These are phyloP conservation scores for Talaromyces borbonicus DNA, from an alignment of 495 filamentous ascomycete species.

Conservation along the genomic window DNA sequence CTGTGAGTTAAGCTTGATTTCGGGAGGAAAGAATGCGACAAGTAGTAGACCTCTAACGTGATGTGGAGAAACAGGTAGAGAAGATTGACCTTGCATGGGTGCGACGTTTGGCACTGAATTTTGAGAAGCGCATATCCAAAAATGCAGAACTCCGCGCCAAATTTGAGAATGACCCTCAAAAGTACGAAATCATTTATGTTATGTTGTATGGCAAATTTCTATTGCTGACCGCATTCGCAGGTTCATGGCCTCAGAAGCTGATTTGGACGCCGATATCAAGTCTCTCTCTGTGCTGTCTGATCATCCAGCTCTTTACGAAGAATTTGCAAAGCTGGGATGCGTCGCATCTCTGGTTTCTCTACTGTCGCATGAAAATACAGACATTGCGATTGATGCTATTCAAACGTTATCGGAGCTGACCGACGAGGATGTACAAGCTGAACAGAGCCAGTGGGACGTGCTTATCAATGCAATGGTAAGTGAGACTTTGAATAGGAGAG, in stretches of 20 bases:
- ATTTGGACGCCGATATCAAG: constrained; percentile 85
- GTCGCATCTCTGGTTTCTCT: constrained; percentile 66
- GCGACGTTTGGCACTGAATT: constrained; percentile 67
- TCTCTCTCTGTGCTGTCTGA: constrained; percentile 80
- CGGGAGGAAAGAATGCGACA: background rate
- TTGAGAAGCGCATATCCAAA: constrained; percentile 83
- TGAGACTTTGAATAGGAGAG: background rate
- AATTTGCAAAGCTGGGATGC: constrained; percentile 74
- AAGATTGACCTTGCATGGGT: constrained; percentile 82
- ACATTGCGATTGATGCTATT: constrained; percentile 87
- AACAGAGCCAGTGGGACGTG: constrained; percentile 71
- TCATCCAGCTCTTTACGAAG: constrained; percentile 72
- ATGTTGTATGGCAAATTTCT: background rate
- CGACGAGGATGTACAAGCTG: constrained; percentile 84
- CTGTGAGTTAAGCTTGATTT: constrained; percentile 22
- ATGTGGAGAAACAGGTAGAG: constrained; percentile 39
- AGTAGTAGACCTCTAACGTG: constrained; percentile 17
- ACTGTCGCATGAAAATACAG: constrained; percentile 90
- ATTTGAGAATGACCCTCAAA: constrained; percentile 73
- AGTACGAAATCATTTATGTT: constrained; percentile 44
- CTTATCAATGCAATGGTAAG: constrained; percentile 70
- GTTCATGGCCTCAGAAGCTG: constrained; percentile 79
- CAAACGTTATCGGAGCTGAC: constrained; percentile 90
- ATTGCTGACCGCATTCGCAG: constrained; percentile 18
- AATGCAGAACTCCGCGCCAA: constrained; percentile 90